Conservation (phyloP, 371 early-diverging fungal species). For the Mortierella sp. region DNA sequence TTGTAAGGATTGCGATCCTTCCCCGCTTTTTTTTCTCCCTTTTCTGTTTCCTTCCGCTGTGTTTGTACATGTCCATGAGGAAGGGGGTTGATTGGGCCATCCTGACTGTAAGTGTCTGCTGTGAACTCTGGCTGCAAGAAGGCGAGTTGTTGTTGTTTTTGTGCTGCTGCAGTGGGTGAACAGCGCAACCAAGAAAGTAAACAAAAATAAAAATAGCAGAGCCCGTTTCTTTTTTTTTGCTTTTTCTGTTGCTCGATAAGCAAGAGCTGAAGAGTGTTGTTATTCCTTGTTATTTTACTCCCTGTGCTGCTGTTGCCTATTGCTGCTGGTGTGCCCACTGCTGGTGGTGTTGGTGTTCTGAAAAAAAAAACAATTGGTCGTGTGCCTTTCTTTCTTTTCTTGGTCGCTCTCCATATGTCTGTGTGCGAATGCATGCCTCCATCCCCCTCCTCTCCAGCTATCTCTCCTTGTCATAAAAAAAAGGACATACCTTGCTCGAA, state of each 20-base stretch:
- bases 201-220: background rate
- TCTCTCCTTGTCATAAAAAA: background rate
- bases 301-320: background rate
- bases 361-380: background rate
- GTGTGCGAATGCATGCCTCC: background rate
- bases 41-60: background rate
- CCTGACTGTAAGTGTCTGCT: background rate
- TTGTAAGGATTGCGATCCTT: background rate
- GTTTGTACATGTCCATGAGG: background rate
- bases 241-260: background rate
- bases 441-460: background rate
- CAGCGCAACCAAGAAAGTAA: background rate
- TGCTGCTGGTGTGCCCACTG: background rate
- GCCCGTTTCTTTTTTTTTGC: background rate
- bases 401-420: background rate
- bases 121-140: background rate
- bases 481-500: conserved; percentile 81
- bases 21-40: background rate
- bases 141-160: background rate
- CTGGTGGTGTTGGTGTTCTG: background rate
- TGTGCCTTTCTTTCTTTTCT: background rate
- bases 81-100: background rate
- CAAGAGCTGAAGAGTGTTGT: background rate
- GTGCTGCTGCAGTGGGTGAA: background rate
- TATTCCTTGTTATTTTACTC: background rate